These are phyloP conservation scores for Penicillium vulpinum DNA, from an alignment of 2,329 filamentous ascomycete genomes.

Conservation along the genomic window DNA sequence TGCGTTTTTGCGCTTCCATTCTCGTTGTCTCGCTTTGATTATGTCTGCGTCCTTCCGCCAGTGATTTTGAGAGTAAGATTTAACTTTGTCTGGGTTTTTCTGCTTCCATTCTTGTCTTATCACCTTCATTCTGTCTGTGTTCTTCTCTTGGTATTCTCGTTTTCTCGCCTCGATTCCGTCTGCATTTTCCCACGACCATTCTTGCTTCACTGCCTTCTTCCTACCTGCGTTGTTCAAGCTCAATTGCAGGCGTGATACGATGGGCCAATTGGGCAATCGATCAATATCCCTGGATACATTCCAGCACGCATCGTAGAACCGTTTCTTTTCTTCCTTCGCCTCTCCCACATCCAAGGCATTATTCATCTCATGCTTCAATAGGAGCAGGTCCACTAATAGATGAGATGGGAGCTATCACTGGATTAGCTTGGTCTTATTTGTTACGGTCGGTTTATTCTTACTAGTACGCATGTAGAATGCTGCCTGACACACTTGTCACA, in stretches of 20 bases:
- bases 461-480: neutral
- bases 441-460: neutral
- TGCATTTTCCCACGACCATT: too few species aligned
- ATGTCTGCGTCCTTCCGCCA: neutral
- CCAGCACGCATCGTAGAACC: neutral
- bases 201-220: too few species aligned
- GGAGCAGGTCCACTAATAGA: neutral
- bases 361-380: neutral
- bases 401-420: neutral
- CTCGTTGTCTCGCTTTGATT: neutral
- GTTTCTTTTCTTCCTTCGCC: neutral
- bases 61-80: too few species aligned
- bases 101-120: rapidly evolving
- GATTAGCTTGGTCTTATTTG: neutral
- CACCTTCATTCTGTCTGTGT: neutral
- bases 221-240: neutral
- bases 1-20: neutral
- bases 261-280: neutral
- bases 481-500: neutral
- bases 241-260: neutral
- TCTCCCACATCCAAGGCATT: neutral
- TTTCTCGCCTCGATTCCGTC: too few species aligned
- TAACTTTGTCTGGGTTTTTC: neutral
- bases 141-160: neutral
- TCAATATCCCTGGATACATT: neutral